phyloP scores from a whole-genome alignment of 306 rosid genomes.

The Lotus japonicus region DNA sequence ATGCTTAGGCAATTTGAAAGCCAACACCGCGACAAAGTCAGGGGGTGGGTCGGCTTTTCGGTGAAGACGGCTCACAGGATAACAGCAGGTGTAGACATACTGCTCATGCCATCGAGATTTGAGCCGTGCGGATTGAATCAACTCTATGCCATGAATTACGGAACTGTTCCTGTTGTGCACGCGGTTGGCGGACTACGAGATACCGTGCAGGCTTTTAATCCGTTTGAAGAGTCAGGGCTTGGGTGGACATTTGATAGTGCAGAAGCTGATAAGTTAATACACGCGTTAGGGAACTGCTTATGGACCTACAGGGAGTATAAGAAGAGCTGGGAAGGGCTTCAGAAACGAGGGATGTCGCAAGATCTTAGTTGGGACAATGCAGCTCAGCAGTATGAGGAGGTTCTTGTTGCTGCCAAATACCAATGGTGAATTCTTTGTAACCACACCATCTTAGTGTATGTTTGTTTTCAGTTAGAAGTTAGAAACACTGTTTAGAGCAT shows the following conservation, averaged over 20 bases:
- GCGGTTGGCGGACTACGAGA: slow-evolving; percentile 90
- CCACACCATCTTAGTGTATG: neutral
- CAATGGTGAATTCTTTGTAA: slow-evolving; percentile 45
- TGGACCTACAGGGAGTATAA: slow-evolving; percentile 60
- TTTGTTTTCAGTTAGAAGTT: too few relatives aligned
- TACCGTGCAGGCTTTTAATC: slow-evolving; percentile 74
- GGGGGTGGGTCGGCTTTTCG: slow-evolving; percentile 95
- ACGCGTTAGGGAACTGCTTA: slow-evolving; percentile 76
- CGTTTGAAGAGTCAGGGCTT: slow-evolving; percentile 61
- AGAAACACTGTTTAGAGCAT: too few relatives aligned
- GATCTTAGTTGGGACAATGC: slow-evolving; percentile 95
- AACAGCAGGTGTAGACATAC: slow-evolving; percentile 81
- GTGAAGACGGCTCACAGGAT: slow-evolving; percentile 84
- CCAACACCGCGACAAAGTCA: slow-evolving; percentile 46
- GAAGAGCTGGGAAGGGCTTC: slow-evolving; percentile 95
- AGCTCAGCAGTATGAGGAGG: slow-evolving; percentile 86
- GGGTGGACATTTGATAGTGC: slow-evolving; percentile 95
- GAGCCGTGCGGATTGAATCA: slow-evolving; percentile 98
- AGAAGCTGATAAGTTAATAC: slow-evolving; percentile 48
- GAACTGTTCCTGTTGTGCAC: slow-evolving; percentile 93
- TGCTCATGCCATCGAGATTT: slow-evolving; percentile 95
- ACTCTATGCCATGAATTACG: slow-evolving; percentile 88
- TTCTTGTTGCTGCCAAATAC: slow-evolving; percentile 81
- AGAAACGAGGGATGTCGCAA: slow-evolving; percentile 79
- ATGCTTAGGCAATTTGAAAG: slow-evolving; percentile 54